Percentiles rank a stretch among this genome's conserved stretches.
phyloP scores from a whole-genome alignment of 176 grass and related monocot species.

The Poa annua region DNA sequence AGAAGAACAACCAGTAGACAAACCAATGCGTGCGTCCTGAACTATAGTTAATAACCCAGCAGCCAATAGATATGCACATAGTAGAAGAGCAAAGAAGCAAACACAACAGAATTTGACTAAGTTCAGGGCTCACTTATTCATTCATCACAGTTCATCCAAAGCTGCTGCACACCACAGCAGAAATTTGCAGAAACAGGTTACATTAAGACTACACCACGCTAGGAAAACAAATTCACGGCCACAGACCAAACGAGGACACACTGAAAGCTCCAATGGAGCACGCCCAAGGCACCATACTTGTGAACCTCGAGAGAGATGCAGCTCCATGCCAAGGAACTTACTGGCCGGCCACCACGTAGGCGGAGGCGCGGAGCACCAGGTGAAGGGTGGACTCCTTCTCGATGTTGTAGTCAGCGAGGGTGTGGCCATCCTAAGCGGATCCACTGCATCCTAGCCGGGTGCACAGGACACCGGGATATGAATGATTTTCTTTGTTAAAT shows the following conservation, averaged over 20 bases:
- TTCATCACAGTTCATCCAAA: not conserved
- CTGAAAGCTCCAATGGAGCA: not conserved
- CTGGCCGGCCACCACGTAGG: not conserved
- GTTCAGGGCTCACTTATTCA: not conserved
- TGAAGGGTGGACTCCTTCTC: not conserved
- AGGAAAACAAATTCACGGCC: not conserved
- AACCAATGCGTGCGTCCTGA: no score
- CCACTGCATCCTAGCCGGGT: no score
- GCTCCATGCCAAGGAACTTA: not conserved
- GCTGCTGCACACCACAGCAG: not conserved
- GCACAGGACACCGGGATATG: no score
- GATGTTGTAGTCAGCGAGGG: not conserved
- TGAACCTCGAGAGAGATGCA: not conserved
- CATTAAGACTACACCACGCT: not conserved
- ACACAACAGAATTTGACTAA: not conserved
- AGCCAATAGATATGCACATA: not conserved
- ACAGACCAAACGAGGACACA: not conserved
- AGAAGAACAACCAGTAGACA: no score
- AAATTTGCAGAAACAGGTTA: not conserved
- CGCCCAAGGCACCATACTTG: not conserved
- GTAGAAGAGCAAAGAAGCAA: not conserved
- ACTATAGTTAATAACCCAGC: no score
- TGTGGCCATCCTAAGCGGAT: slow-evolving; percentile 39
- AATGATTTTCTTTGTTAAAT: no score
- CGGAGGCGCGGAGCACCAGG: not conserved